These are phyloP conservation scores for Helicocarpus griseus DNA, from an alignment of 2,329 filamentous ascomycete genomes.

Conservation along the genomic window DNA sequence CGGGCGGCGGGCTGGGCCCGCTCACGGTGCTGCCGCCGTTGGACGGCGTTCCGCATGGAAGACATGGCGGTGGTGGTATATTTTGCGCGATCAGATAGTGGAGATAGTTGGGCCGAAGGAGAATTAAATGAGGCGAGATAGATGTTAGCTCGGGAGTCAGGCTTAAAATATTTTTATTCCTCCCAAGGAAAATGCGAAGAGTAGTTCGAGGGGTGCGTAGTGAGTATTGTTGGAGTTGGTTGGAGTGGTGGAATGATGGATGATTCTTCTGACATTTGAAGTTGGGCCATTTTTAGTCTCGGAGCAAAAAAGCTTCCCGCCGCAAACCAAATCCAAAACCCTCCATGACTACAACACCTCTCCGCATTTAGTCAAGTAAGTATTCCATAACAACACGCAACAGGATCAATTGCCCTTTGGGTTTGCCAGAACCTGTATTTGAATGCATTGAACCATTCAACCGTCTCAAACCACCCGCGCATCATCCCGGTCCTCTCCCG, in stretches of 20 bases:
- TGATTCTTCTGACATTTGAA: background rate
- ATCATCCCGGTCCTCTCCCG: background rate
- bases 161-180: background rate
- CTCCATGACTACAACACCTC: background rate
- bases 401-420: background rate
- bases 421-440: background rate
- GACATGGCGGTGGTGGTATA: constrained; percentile 35
- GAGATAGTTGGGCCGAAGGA: background rate
- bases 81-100: background rate
- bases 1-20: constrained; percentile 79
- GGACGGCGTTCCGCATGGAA: constrained; percentile 53
- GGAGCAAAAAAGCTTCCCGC: constrained; percentile 3
- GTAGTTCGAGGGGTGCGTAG: background rate
- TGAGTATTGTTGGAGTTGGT: background rate
- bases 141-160: background rate
- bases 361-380: background rate
- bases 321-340: background rate
- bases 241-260: background rate
- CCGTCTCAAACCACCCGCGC: background rate
- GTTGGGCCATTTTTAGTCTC: constrained; percentile 1
- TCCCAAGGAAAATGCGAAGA: background rate
- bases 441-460: background rate
- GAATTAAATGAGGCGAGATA: background rate
- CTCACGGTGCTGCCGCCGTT: constrained; percentile 80
- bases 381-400: background rate